These are phyloP conservation scores for Fusarium neocosmosporiellum DNA, from an alignment of 2,329 filamentous ascomycete species.

Conservation along the genomic window DNA sequence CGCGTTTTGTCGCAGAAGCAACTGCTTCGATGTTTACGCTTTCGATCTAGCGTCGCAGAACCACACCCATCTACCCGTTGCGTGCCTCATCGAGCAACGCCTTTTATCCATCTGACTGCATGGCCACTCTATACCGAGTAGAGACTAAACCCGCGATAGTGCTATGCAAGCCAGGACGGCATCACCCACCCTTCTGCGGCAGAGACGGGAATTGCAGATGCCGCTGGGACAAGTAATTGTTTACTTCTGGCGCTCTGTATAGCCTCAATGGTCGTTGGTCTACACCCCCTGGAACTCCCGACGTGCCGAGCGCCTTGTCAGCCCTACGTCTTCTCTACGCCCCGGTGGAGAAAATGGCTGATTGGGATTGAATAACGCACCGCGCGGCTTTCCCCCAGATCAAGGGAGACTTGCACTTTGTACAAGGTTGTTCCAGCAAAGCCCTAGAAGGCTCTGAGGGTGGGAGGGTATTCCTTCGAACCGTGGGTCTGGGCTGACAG, in stretches of 20 bases:
- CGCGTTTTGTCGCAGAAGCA: not conserved
- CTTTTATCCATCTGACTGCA: slow-evolving; percentile 35
- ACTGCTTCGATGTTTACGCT: not conserved
- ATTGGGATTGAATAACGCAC: not conserved
- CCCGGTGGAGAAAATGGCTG: not conserved
- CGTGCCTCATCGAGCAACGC: slow-evolving; percentile 28
- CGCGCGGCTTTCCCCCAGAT: not conserved
- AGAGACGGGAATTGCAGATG: not conserved
- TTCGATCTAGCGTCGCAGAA: not conserved
- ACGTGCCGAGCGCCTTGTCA: slow-evolving; percentile 11
- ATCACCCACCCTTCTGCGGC: not conserved
- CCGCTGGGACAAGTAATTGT: not conserved
- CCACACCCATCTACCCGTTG: slow-evolving; percentile 12
- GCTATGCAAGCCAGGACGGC: not conserved
- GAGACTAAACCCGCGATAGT: slow-evolving; percentile 11
- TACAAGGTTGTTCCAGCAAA: slow-evolving; percentile 21
- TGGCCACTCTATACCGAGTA: slow-evolving; percentile 2
- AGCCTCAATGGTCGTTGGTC: not conserved
- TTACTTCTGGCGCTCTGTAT: not conserved
- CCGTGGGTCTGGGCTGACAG: slow-evolving; percentile 19
- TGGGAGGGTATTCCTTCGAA: slow-evolving; percentile 20
- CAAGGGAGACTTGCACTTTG: not conserved
- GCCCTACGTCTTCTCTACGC: slow-evolving; percentile 15
- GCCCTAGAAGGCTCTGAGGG: slow-evolving; percentile 29
- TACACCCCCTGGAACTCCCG: not conserved